Evolutionary conservation across 768 basidiomycete species (phyloP).

Genomic region (Boletus rufocinnamomeus): DNA sequence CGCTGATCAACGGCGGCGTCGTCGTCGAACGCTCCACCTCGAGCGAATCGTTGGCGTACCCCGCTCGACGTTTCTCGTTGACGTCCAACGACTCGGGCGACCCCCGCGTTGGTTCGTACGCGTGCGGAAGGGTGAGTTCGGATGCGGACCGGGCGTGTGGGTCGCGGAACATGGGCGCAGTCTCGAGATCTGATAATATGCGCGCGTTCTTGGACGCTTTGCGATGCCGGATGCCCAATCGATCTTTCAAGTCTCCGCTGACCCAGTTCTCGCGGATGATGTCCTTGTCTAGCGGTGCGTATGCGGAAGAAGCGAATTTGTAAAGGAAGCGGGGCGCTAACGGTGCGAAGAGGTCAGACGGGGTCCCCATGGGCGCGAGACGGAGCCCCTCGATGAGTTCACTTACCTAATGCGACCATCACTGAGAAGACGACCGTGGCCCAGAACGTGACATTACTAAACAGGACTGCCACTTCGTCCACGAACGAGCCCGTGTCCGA

Average conservation of each 20-base stretch:
- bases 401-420: slow-evolving; percentile 68
- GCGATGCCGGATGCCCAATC: slow-evolving; percentile 68
- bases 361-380: slow-evolving; percentile 7
- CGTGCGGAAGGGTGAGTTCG: slow-evolving; percentile 47
- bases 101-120: slow-evolving; percentile 51
- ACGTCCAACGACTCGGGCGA: slow-evolving; percentile 23
- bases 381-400: neutral
- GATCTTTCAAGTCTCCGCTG: slow-evolving; percentile 77
- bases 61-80: slow-evolving; percentile 14
- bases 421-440: slow-evolving; percentile 69
- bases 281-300: slow-evolving; percentile 83
- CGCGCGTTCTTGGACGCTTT: slow-evolving; percentile 48
- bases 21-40: slow-evolving; percentile 3
- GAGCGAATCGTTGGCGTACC: slow-evolving; percentile 3
- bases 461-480: slow-evolving; percentile 72
- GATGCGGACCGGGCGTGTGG: slow-evolving; percentile 66
- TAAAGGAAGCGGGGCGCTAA: slow-evolving; percentile 80
- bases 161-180: slow-evolving; percentile 69
- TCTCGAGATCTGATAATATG: slow-evolving; percentile 47
- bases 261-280: slow-evolving; percentile 94
- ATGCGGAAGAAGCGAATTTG: slow-evolving; percentile 70
- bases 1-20: slow-evolving; percentile 14
- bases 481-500: slow-evolving; percentile 72
- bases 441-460: slow-evolving; percentile 84
- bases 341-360: slow-evolving; percentile 5